Percentiles rank a stretch among this genome's conserved stretches.
Evolutionary conservation across 129 eudicot genomes (phyloP).

Genomic region (Saussurea involucrata): DNA sequence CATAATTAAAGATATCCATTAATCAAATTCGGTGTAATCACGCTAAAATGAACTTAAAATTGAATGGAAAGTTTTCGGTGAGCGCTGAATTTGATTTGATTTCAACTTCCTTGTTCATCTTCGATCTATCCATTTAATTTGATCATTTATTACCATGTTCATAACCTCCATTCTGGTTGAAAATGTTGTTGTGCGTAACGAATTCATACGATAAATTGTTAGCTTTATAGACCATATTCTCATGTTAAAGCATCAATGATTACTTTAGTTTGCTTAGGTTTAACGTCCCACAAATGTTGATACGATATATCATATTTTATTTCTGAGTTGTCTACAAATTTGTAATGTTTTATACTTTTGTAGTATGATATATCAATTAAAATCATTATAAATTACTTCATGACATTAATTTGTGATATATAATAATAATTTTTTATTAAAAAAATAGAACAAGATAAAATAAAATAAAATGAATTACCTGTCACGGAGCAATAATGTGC

Average conservation of each 20-base stretch:
- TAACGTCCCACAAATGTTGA: no score
- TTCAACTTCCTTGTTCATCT: background rate
- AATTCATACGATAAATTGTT: background rate
- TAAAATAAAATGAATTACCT: constrained; percentile 4
- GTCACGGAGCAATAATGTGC: constrained; percentile 27
- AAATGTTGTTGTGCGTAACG: no score
- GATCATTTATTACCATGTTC: background rate
- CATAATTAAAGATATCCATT: no score
- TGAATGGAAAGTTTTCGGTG: background rate
- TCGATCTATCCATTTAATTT: background rate
- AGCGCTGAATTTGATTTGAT: background rate
- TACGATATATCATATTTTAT: background rate
- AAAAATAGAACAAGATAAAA: background rate
- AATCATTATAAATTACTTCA: background rate
- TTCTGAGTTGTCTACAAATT: background rate
- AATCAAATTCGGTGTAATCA: background rate
- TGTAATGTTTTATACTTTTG: background rate
- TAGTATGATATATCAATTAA: background rate
- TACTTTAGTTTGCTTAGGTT: background rate
- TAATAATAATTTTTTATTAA: no score
- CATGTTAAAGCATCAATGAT: background rate
- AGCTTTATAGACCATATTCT: background rate
- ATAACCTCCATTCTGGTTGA: no score
- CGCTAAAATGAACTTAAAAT: background rate
- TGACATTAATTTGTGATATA: background rate